phyloP scores from a whole-genome alignment of 192 early-diverging fungal genomes.

The Coemansia sp. region DNA sequence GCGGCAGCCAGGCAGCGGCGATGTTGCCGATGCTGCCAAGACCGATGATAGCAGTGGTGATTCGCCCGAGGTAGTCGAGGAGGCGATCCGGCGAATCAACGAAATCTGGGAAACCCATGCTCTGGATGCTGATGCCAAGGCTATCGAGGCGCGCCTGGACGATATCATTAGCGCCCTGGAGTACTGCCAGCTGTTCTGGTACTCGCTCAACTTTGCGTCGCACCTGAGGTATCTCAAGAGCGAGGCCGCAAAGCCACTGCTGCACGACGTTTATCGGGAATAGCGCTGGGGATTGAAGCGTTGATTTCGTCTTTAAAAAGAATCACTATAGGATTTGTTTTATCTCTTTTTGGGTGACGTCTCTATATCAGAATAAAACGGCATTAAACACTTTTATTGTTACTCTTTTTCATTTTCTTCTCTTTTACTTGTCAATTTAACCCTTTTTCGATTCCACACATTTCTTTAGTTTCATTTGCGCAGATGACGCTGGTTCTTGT shows the following conservation, averaged over 20 bases:
- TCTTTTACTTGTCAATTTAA: too few species aligned
- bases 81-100: conserved; percentile 31
- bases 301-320: too few species aligned
- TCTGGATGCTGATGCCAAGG: conserved; percentile 9
- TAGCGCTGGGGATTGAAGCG: too few species aligned
- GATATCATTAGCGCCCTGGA: conserved; percentile 42
- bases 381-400: too few species aligned
- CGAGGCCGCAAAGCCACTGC: conserved; percentile 29
- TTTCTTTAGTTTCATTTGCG: too few species aligned
- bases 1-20: neutral
- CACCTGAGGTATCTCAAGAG: conserved; percentile 32
- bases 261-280: conserved; percentile 31
- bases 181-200: conserved; percentile 46
- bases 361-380: too few species aligned
- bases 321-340: too few species aligned
- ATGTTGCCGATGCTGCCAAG: too few species aligned
- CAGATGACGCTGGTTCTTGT: conserved; percentile 67
- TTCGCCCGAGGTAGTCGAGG: conserved; percentile 9
- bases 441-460: too few species aligned
- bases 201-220: conserved; percentile 48
- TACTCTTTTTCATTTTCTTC: too few species aligned
- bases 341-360: too few species aligned
- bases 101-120: conserved; percentile 37
- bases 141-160: conserved; percentile 27
- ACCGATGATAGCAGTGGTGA: neutral